phyloP scores from a whole-genome alignment of 2,329 filamentous ascomycete species.

The Aureobasidium leucospermi region DNA sequence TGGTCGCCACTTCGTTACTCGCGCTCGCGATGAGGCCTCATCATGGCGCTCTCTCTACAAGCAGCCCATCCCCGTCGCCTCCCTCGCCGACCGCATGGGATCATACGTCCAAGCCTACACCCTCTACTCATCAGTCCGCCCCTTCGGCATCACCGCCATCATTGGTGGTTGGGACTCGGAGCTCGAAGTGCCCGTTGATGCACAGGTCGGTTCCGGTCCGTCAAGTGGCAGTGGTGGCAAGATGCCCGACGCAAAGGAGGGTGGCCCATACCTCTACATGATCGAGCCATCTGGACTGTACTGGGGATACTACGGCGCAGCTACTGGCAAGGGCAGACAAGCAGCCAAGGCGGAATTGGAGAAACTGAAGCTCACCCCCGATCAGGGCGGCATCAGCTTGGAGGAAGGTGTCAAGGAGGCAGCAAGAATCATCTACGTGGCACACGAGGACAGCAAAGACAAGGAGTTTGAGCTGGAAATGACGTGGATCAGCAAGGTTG shows the following conservation, averaged over 20 bases:
- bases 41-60: conserved; percentile 93
- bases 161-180: conserved; percentile 90
- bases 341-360: conserved; percentile 96
- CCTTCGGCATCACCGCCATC: conserved; percentile 94
- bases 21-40: conserved; percentile 87
- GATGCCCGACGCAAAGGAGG: conserved; percentile 64
- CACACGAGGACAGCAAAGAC: conserved; percentile 98
- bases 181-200: conserved; percentile 76
- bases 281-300: conserved; percentile 95
- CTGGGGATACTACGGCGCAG: conserved; percentile 98
- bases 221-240: conserved; percentile 76
- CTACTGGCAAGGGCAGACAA: conserved; percentile 93
- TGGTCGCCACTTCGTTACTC: conserved; percentile 87
- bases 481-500: conserved; percentile 86
- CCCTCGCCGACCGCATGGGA: conserved; percentile 87
- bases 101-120: conserved; percentile 97
- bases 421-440: conserved; percentile 91
- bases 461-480: conserved; percentile 99
- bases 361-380: conserved; percentile 71
- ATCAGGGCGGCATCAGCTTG: conserved; percentile 65
- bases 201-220: conserved; percentile 79
- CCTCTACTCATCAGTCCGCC: conserved; percentile 90
- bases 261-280: conserved; percentile 95
- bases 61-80: conserved; percentile 79
- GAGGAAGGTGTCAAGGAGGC: conserved; percentile 91